Evolutionary conservation across 345 rosid genomes (phyloP), one percentile per base, ranked within the genome.

Genomic region (Eucalyptus tenuipes): DNA sequence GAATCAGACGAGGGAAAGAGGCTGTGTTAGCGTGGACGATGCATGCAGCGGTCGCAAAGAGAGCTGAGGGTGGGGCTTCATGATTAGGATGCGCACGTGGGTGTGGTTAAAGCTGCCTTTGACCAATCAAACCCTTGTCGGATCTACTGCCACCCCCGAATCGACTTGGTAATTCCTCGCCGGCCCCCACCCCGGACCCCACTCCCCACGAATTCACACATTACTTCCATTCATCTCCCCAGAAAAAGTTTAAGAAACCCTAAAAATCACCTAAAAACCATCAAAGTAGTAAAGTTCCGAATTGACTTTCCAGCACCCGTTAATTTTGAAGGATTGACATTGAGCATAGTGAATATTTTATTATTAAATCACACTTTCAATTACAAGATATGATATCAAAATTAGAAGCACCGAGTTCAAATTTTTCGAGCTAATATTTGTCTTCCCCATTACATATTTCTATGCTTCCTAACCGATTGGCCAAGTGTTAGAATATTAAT

Each of bases 71-170:
- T 40, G 88, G 92, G 91, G 49, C 84, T 89, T 5, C 17, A 20
- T 22, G 88, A 89, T 64, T 55, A 53, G 49, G 88, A 53, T 89
- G 88, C 86, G 91, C 93, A 90, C 91, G 91, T 90, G 93, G 90
- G 89, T 29, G 79, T 49, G 87, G 64, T 75, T 25, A 88, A 90
- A 86, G 87, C 88, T 92, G 90, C 89, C 88, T 88, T 92, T 88
- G 93, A 92, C 92, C 88, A 79, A 88, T 88, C 90, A 45, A 88
- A 85, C 89, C n/a, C 66, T 53, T 81, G 87, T 86, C 90, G n/a
- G 50, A 48, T 57, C 87, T 75, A 10, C 82, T 25, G 1, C 45
- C 15, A 8, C 75, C 10, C 57, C 52, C 31, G 27, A 22, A 13
- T 45, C 53, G 42, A 14, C 16, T 53, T 88, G 86, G 84, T 49